Base-by-base conservation (phyloP, 306 rosid genomes). In the Leucaena leucocephala region DNA sequence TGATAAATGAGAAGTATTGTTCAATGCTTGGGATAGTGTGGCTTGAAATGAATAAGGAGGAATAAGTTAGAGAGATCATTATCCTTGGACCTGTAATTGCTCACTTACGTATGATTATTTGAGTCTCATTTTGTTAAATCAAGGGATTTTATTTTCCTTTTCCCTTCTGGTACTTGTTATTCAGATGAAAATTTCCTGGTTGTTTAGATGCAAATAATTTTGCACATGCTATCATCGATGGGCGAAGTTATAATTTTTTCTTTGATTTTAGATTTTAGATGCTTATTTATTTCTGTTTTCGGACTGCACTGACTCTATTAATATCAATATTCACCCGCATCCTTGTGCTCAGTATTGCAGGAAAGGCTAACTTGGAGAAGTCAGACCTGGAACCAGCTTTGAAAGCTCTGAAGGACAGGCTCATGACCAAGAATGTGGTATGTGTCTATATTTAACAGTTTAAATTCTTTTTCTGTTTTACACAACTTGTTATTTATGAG, bases 351-450 rank as follows among this genome's bases (percentile, higher is more conserved):
- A 95, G 99, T 86, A 95, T 95, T 86, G 97, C 98, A 12, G 99
- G 99, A 72, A 95, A 95, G 86, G 91, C 94, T 68, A 95, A 93
- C 82, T 89, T 95, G 92, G 98, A 95, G 82, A 93, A 85, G 87
- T 84, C 99, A 13, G 98, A 95, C 85, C 87, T 95, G 82, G 99
- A 89, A 84, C 99, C 97, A 42, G 97, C 99, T 80, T 79, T 95
- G 92, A 93, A 88, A 85, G 98, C 96, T 83, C 90, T 95, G 59
- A 95, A 95, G 87, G 98, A 95, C 79, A 91, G 98, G 89, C 94
- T 93, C 44, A 95, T 95, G 99, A 95, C 98, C 80, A 95, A 95
- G 96, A 95, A 95, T 79, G 99, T 93, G 96, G 99, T 95, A 88
- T 83, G 94, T 69, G 65, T 52, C 69, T 84, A 19, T 72, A 17